A percentile compares a stretch with the other conserved stretches of the same genome.
These are phyloP conservation scores for Petunia hybrid DNA, from an alignment of 305 asterid genomes.

Conservation along the genomic window DNA sequence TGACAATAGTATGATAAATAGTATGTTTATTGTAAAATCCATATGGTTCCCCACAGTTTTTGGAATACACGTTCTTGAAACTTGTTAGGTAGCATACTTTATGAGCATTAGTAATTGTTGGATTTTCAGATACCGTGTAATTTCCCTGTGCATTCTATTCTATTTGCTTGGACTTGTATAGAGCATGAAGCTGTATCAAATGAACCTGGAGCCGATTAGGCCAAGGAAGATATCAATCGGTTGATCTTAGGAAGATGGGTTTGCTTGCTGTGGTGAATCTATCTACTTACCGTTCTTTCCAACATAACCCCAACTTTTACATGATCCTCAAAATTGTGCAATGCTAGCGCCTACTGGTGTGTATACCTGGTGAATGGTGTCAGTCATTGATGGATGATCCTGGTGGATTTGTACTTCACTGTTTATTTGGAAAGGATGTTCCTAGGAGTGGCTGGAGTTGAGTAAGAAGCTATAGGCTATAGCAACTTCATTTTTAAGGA, in stretches of 20 bases:
- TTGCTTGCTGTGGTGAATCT: neutral
- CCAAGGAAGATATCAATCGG: neutral
- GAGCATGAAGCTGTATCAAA: conserved; percentile 22
- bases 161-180: neutral
- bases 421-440: neutral
- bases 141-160: neutral
- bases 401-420: neutral
- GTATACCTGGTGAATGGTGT: neutral
- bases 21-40: neutral
- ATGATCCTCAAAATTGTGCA: neutral
- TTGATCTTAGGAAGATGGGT: conserved; percentile 1
- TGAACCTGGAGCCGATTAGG: neutral
- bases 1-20: too few relatives aligned
- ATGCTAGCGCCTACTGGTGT: neutral
- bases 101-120: neutral
- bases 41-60: neutral
- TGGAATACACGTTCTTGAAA: neutral
- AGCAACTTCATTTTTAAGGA: too few relatives aligned
- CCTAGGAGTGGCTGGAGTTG: too few relatives aligned
- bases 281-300: neutral
- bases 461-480: too few relatives aligned
- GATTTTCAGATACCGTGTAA: neutral
- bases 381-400: neutral
- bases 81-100: neutral
- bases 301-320: neutral